A percentile compares a stretch with the other conserved stretches of the same genome.
Conservation (phyloP, 257 asterid genomes). For the Rauvolfia tetraphylla region DNA sequence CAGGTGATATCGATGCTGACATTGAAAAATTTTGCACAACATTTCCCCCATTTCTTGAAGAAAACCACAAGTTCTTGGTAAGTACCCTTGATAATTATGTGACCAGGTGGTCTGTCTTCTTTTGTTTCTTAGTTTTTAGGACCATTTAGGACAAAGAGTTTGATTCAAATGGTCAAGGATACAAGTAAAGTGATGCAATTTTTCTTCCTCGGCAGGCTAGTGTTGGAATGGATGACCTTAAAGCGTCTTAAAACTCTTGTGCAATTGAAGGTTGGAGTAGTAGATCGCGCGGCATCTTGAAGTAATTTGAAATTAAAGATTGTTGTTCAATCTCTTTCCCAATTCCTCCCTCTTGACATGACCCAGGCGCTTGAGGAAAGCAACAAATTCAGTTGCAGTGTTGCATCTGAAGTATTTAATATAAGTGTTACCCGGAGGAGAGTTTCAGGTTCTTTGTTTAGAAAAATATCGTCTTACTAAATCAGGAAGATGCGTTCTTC, state of each 20-base stretch:
- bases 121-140: not conserved
- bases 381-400: not conserved
- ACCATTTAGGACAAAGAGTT: not conserved
- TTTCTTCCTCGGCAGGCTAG: conserved; percentile 61
- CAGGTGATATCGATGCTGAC: conserved; percentile 63
- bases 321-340: not conserved
- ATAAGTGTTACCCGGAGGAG: not conserved
- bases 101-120: not conserved
- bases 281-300: not conserved
- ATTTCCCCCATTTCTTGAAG: conserved; percentile 78
- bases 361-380: not conserved
- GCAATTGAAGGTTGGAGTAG: not conserved
- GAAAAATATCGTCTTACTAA: not conserved
- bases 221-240: conserved; percentile 85
- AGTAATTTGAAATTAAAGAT: not conserved
- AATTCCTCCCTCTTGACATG: not conserved
- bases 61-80: conserved; percentile 98
- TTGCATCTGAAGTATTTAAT: not conserved
- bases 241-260: conserved; percentile 58
- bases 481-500: not conserved
- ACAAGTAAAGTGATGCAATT: conserved; percentile 7
- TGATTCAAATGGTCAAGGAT: not conserved
- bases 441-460: not conserved
- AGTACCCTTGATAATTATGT: conserved; percentile 17
- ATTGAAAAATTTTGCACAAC: conserved; percentile 70